Conservation (phyloP, 176 grass and related monocot species). For the Oryza punctata region DNA sequence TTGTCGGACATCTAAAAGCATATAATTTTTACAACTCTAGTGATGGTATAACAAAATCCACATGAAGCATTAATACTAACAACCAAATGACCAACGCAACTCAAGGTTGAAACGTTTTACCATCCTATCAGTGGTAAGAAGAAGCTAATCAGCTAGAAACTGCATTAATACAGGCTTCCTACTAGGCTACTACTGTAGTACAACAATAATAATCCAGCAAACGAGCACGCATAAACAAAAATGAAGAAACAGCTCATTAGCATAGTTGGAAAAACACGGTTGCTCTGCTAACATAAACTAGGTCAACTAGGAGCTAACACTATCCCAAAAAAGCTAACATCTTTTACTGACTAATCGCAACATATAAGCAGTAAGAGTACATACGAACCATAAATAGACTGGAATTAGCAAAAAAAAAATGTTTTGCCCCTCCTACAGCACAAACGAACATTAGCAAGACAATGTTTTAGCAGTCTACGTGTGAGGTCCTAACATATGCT, state of each 20-base stretch:
- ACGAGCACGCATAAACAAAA: not conserved
- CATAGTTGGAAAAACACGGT: not conserved
- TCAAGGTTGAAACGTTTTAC: not conserved
- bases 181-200: not conserved
- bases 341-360: not conserved
- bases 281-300: not conserved
- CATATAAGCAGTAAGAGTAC: not conserved
- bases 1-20: not conserved
- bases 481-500: not conserved
- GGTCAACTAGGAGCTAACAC: not conserved
- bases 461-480: not conserved
- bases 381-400: slow-evolving; percentile 18
- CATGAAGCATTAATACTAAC: not conserved
- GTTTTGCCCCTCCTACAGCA: slow-evolving; percentile 12
- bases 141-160: not conserved
- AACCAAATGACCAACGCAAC: not conserved
- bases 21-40: not conserved
- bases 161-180: not conserved
- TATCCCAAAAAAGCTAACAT: not conserved
- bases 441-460: slow-evolving; percentile 7
- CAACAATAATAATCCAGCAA: not conserved
- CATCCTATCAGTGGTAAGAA: not conserved
- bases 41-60: not conserved
- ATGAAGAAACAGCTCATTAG: not conserved
- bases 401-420: slow-evolving; percentile 18